These are phyloP conservation scores for Aspergillus vadensis DNA, from an alignment of 2,329 filamentous ascomycete genomes.

Conservation along the genomic window DNA sequence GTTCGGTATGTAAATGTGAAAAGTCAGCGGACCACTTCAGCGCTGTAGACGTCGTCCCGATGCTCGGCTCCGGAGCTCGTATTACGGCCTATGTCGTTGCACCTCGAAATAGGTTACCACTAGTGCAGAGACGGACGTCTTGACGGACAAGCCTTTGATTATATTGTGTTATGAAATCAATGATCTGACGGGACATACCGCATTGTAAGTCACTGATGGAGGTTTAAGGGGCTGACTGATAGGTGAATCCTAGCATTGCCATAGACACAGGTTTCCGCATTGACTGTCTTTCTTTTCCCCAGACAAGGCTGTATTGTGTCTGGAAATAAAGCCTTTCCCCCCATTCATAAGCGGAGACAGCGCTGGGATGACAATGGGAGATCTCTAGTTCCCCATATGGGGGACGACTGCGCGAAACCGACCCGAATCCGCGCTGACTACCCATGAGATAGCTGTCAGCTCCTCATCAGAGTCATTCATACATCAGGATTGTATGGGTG, in stretches of 20 bases:
- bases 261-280: background rate
- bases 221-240: constrained; percentile 1
- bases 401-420: constrained; percentile 9
- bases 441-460: constrained; percentile 14
- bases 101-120: constrained; percentile 10
- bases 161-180: constrained; percentile 1
- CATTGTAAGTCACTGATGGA: constrained; percentile 1
- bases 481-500: constrained; percentile 1
- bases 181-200: background rate
- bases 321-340: constrained; percentile 13
- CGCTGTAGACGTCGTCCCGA: no score
- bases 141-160: constrained; percentile 7
- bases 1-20: no score
- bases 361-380: constrained; percentile 5
- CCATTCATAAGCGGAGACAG: constrained; percentile 8
- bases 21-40: no score
- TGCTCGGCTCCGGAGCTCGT: no score
- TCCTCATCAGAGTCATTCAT: background rate
- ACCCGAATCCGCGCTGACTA: constrained; percentile 5
- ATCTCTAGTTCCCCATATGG: background rate
- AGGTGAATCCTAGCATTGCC: constrained; percentile 5
- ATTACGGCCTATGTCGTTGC: background rate
- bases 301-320: background rate
- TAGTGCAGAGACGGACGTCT: background rate
- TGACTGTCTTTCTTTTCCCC: background rate